These are phyloP conservation scores for Penicillium decumbens DNA, from an alignment of 2,329 filamentous ascomycete species.

Conservation along the genomic window DNA sequence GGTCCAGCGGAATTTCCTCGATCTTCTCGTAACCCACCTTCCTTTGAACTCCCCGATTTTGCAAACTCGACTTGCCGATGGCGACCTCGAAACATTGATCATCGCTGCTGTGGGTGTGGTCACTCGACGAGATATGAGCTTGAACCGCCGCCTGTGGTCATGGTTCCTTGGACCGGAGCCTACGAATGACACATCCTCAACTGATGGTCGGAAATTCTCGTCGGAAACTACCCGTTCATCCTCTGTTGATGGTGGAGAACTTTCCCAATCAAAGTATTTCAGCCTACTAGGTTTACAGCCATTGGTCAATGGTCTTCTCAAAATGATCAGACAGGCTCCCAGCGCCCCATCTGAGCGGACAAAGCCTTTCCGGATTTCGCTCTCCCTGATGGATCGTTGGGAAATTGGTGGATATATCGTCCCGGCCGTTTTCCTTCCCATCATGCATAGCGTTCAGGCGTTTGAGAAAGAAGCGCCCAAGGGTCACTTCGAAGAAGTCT, in stretches of 20 bases:
- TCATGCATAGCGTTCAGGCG: slow-evolving; percentile 70
- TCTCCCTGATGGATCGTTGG: slow-evolving; percentile 97
- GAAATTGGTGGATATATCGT: slow-evolving; percentile 90
- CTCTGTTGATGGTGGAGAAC: slow-evolving; percentile 39
- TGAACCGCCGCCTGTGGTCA: slow-evolving; percentile 90
- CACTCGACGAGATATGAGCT: slow-evolving; percentile 86
- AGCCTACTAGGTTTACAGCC: slow-evolving; percentile 70
- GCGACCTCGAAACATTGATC: slow-evolving; percentile 76
- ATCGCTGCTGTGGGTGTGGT: slow-evolving; percentile 83
- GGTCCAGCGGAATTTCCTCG: slow-evolving; percentile 89
- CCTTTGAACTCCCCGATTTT: slow-evolving; percentile 78
- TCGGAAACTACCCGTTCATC: slow-evolving; percentile 27
- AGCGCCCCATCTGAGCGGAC: slow-evolving; percentile 63
- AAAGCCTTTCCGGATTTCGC: slow-evolving; percentile 81
- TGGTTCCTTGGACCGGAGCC: slow-evolving; percentile 84
- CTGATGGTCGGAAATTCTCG: slow-evolving; percentile 27
- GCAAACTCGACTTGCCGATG: slow-evolving; percentile 65
- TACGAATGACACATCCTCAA: slow-evolving; percentile 32
- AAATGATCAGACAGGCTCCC: slow-evolving; percentile 63
- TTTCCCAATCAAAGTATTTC: slow-evolving; percentile 73
- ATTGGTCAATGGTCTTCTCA: slow-evolving; percentile 68
- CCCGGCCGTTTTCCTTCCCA: slow-evolving; percentile 79
- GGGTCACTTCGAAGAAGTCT: slow-evolving; percentile 73
- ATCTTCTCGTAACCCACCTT: slow-evolving; percentile 83
- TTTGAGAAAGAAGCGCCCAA: slow-evolving; percentile 68